These are phyloP conservation scores for Solanum ossicruentum DNA, from an alignment of 257 asterid species.

Conservation along the genomic window DNA sequence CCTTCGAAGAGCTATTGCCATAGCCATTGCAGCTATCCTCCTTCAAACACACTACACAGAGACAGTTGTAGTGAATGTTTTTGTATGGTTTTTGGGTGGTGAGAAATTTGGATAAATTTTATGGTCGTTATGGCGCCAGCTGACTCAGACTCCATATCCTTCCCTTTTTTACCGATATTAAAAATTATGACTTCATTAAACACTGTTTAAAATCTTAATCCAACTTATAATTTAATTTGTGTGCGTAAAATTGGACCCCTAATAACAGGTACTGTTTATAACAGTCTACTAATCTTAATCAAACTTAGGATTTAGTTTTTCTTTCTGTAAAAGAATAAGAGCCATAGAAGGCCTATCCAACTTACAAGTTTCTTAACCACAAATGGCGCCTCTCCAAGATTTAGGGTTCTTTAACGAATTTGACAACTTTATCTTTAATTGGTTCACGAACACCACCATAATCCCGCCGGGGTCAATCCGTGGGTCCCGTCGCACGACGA, in stretches of 20 bases:
- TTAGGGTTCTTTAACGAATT: neutral
- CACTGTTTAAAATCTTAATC: neutral
- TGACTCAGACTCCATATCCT: neutral
- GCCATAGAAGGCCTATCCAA: slow-evolving; percentile 18
- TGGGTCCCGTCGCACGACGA: neutral
- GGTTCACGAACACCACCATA: neutral
- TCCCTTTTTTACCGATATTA: neutral
- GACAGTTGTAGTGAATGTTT: neutral
- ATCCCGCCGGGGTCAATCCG: neutral
- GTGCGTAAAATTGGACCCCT: no score
- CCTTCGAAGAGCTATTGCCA: slow-evolving; percentile 78
- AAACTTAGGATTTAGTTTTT: neutral
- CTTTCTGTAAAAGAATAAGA: neutral
- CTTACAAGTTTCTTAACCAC: slow-evolving; percentile 10
- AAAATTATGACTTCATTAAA: neutral
- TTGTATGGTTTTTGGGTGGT: slow-evolving; percentile 46
- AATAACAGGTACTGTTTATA: no score
- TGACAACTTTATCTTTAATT: neutral
- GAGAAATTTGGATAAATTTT: slow-evolving; percentile 38
- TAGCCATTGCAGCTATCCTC: slow-evolving; percentile 35
- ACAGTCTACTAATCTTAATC: neutral
- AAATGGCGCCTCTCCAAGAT: neutral
- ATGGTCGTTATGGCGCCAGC: slow-evolving; percentile 9
- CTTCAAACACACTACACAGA: neutral
- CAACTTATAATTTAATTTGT: no score